Conservation (phyloP, 768 basidiomycete species). For the Lactarius deliciosus region DNA sequence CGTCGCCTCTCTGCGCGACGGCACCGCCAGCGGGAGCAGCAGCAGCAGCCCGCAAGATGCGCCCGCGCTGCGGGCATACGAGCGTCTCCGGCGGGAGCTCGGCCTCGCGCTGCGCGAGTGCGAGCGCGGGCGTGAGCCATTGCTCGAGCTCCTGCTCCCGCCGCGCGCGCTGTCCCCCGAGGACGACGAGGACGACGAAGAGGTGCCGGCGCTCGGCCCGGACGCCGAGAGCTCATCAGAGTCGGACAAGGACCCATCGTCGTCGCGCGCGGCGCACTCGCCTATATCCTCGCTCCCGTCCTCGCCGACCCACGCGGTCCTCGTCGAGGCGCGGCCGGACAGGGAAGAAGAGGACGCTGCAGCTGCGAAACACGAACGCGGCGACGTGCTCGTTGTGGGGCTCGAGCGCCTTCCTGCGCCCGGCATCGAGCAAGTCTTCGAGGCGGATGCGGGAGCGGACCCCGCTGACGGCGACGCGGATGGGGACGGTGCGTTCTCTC, state of each 20-base stretch:
- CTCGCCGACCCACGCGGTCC: conserved; percentile 34
- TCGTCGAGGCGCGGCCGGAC: conserved; percentile 28
- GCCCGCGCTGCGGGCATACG: conserved; percentile 67
- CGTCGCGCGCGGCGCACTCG: conserved; percentile 31
- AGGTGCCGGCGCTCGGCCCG: conserved; percentile 46
- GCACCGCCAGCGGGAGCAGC: conserved; percentile 3
- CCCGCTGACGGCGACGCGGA: conserved; percentile 62
- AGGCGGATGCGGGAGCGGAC: conserved; percentile 52
- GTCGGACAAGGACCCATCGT: conserved; percentile 46
- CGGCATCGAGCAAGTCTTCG: conserved; percentile 83
- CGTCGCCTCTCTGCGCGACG: conserved; percentile 52
- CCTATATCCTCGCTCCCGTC: neutral
- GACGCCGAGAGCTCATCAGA: conserved; percentile 53
- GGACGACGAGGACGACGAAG: conserved; percentile 43
- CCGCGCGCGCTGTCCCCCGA: conserved; percentile 38
- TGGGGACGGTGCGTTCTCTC: conserved; percentile 32
- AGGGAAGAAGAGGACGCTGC: neutral
- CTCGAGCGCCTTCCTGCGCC: conserved; percentile 57
- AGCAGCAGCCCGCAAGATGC: conserved; percentile 26
- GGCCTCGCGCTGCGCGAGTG: conserved; percentile 79
- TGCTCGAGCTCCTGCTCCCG: conserved; percentile 59
- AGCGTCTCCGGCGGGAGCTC: conserved; percentile 70
- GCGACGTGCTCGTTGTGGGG: conserved; percentile 52
- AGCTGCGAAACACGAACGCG: conserved; percentile 48
- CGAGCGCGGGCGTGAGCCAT: conserved; percentile 69